A percentile compares a stretch with the other conserved stretches of the same genome.
Evolutionary conservation across 148 eudicot species (phyloP).

Genomic region (Rhododendron vialii): DNA sequence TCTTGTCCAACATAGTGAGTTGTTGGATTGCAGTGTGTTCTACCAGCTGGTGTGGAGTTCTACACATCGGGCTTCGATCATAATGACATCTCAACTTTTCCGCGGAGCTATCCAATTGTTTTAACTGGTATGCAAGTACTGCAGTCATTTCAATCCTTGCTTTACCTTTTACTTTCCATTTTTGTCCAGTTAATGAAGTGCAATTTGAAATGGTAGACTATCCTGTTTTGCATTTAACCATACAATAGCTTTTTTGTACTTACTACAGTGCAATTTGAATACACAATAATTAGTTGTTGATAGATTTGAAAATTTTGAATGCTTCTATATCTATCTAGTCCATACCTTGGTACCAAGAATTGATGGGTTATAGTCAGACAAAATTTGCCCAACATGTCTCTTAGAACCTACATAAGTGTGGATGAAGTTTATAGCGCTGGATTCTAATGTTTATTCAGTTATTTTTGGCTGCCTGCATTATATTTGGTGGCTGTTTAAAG

Average conservation of each 20-base stretch:
- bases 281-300: neutral
- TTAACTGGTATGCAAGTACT: conserved; percentile 61
- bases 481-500: neutral
- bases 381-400: neutral
- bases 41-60: conserved; percentile 95
- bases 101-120: conserved; percentile 94
- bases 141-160: neutral
- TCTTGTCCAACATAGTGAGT: neutral
- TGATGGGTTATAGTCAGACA: neutral
- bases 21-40: conserved; percentile 70
- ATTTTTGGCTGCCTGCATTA: neutral
- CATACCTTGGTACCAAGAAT: neutral
- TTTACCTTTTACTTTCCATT: neutral
- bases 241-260: neutral
- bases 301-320: neutral
- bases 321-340: neutral
- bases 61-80: conserved; percentile 55
- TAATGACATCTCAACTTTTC: conserved; percentile 58
- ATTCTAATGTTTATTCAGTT: neutral
- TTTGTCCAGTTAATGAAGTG: neutral
- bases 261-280: neutral
- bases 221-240: neutral
- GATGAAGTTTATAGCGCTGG: neutral
- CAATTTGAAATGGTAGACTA: neutral
- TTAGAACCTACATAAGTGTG: neutral